A percentile compares a stretch with the other conserved stretches of the same genome.
phyloP scores from a whole-genome alignment of 495 filamentous ascomycete species.

The Trichoderma reesei region DNA sequence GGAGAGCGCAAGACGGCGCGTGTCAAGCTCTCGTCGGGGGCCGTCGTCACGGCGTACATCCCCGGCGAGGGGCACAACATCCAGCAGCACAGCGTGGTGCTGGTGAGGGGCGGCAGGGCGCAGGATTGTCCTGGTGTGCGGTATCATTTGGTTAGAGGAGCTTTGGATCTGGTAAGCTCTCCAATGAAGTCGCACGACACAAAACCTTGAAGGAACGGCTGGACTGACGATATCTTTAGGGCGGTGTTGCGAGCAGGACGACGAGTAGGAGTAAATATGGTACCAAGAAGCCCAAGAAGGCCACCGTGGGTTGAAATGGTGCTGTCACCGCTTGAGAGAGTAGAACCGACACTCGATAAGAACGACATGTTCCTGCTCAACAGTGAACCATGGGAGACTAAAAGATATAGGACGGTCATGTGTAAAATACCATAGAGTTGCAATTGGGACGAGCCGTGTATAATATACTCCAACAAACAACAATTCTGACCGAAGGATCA shows the following conservation, averaged over 20 bases:
- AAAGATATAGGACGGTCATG: background rate
- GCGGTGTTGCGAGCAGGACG: slow-evolving; percentile 77
- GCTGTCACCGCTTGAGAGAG: background rate
- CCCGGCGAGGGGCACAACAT: slow-evolving; percentile 97
- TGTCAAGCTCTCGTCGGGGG: slow-evolving; percentile 78
- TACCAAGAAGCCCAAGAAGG: slow-evolving; percentile 93
- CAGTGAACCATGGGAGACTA: background rate
- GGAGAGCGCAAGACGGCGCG: slow-evolving; percentile 87
- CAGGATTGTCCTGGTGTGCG: slow-evolving; percentile 99
- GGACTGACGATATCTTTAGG: slow-evolving; percentile 38
- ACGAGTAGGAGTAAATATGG: slow-evolving; percentile 91
- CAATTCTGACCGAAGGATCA: background rate
- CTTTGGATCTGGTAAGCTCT: slow-evolving; percentile 79
- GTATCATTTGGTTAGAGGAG: slow-evolving; percentile 85
- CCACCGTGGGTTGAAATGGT: slow-evolving; percentile 29
- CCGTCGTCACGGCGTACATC: slow-evolving; percentile 82
- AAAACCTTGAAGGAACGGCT: too few relatives aligned
- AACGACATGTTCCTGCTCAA: background rate
- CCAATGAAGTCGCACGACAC: too few relatives aligned
- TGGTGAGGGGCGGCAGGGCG: slow-evolving; percentile 78
- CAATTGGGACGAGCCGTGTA: background rate
- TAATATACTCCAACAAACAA: background rate
- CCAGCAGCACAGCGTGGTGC: slow-evolving; percentile 94
- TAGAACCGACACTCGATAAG: too few relatives aligned
- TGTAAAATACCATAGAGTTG: background rate